phyloP scores from a whole-genome alignment of 257 asterid species.

The Ehretia macrophylla region DNA sequence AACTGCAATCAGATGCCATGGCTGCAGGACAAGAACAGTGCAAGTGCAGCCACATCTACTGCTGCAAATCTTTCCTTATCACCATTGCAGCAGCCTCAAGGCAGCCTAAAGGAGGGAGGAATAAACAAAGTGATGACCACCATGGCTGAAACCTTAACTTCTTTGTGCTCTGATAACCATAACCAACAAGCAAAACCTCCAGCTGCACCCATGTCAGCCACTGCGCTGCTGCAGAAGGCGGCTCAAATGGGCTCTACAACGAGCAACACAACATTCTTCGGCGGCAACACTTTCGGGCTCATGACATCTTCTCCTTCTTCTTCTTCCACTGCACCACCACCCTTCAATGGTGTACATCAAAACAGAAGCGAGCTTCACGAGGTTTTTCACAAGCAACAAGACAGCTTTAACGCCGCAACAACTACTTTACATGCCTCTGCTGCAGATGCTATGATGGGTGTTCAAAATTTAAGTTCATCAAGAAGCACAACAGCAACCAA shows the following conservation, averaged over 20 bases:
- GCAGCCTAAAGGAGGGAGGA: slow-evolving; percentile 38
- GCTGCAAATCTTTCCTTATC: slow-evolving; percentile 40
- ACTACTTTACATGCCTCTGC: no score
- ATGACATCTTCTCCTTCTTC: slow-evolving; percentile 25
- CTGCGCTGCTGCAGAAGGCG: slow-evolving; percentile 82
- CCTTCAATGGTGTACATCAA: slow-evolving; percentile 17
- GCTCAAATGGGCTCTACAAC: slow-evolving; percentile 83
- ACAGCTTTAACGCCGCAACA: slow-evolving; percentile 2
- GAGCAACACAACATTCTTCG: slow-evolving; percentile 42
- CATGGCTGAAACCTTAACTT: slow-evolving; percentile 41
- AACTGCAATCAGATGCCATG: slow-evolving; percentile 13
- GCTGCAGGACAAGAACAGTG: slow-evolving; percentile 12
- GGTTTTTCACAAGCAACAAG: slow-evolving; percentile 33
- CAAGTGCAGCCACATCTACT: neutral
- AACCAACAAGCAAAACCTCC: neutral
- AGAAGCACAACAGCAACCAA: slow-evolving; percentile 13
- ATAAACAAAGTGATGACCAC: slow-evolving; percentile 3
- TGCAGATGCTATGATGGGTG: slow-evolving; percentile 31
- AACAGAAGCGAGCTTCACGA: slow-evolving; percentile 36
- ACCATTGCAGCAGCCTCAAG: slow-evolving; percentile 15
- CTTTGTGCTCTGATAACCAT: slow-evolving; percentile 27
- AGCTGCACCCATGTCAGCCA: slow-evolving; percentile 40
- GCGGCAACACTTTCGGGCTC: slow-evolving; percentile 45
- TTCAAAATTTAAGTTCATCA: slow-evolving; percentile 26
- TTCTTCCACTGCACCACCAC: slow-evolving; percentile 23